These are phyloP conservation scores for Citrullus colocynthis DNA, from an alignment of 306 rosid species.

Conservation along the genomic window DNA sequence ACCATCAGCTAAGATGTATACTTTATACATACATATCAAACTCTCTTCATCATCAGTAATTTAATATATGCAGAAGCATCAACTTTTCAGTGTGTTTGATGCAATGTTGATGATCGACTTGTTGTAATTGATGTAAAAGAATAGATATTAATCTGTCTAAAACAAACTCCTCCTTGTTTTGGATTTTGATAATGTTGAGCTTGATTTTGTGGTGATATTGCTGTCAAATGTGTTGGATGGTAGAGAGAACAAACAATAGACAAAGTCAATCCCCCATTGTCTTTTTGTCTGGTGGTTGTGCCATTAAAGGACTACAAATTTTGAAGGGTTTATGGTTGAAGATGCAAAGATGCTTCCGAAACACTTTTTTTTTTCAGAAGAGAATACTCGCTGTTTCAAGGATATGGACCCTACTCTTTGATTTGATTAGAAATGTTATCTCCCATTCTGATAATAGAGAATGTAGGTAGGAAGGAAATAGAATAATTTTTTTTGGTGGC, in stretches of 20 bases:
- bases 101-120: background rate
- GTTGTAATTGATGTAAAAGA: background rate
- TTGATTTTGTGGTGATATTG: background rate
- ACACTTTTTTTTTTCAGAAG: background rate
- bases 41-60: background rate
- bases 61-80: background rate
- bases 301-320: background rate
- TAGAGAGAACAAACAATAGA: background rate
- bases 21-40: background rate
- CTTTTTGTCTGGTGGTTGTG: constrained; percentile 9
- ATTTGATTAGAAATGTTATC: background rate
- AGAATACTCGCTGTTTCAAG: background rate
- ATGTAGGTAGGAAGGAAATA: background rate
- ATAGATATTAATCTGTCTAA: background rate
- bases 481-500: background rate
- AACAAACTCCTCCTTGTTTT: background rate
- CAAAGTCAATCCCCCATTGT: background rate
- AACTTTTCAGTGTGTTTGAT: background rate
- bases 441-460: background rate
- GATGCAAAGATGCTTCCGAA: constrained; percentile 1
- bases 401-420: background rate
- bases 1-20: background rate
- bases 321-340: constrained; percentile 4
- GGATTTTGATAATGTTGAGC: background rate
- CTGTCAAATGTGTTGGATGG: constrained; percentile 1